A percentile compares a stretch with the other conserved stretches of the same genome.
These are phyloP conservation scores for Euphorbia schlechtendalii DNA, from an alignment of 441 rosid genomes.

Conservation along the genomic window DNA sequence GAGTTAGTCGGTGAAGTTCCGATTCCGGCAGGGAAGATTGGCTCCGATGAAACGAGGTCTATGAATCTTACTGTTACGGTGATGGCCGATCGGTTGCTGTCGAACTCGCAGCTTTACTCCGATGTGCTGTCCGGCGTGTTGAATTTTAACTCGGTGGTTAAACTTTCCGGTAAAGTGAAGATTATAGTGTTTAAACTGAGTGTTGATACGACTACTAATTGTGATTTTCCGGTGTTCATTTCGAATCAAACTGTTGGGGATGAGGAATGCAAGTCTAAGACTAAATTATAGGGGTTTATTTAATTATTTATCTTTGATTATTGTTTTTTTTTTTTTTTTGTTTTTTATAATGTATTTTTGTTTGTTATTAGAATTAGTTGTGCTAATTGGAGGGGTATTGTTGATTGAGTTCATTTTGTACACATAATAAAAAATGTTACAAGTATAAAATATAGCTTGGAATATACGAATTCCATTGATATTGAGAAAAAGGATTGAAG, in stretches of 20 bases:
- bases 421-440: no score
- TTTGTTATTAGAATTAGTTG: no score
- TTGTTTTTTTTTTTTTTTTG: no score
- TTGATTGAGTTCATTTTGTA: no score
- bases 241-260: slow-evolving; percentile 39
- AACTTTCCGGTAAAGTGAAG: slow-evolving; percentile 50
- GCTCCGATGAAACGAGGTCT: slow-evolving; percentile 29
- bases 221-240: slow-evolving; percentile 41
- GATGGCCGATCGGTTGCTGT: slow-evolving; percentile 62
- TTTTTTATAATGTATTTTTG: no score
- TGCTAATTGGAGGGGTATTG: no score
- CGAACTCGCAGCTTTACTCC: slow-evolving; percentile 23
- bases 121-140: slow-evolving; percentile 38
- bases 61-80: slow-evolving; percentile 48
- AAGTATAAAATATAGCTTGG: no score
- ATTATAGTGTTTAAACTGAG: slow-evolving; percentile 39
- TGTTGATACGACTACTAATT: slow-evolving; percentile 40
- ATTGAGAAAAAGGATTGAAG: no score
- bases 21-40: slow-evolving; percentile 43
- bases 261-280: slow-evolving; percentile 47
- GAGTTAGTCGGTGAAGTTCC: slow-evolving; percentile 55
- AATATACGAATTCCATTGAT: no score
- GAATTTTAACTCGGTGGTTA: slow-evolving; percentile 36
- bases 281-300: slow-evolving; percentile 31
- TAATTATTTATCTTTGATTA: no score